phyloP scores from a whole-genome alignment of 2,329 filamentous ascomycete species.

The Cordyceps pruinosa region DNA sequence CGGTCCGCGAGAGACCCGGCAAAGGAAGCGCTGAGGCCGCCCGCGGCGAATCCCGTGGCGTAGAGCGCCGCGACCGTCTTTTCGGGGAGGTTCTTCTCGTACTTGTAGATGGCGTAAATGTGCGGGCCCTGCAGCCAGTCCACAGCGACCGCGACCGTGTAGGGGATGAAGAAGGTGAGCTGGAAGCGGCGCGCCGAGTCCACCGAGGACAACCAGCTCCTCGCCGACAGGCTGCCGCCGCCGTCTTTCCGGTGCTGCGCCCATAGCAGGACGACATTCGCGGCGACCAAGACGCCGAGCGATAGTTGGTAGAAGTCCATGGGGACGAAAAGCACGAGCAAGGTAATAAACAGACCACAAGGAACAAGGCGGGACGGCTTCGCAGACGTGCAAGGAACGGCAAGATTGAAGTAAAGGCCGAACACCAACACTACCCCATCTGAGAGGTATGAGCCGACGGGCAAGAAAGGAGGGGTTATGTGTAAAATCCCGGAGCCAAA shows the following conservation, averaged over 20 bases:
- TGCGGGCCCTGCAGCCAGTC: conserved; percentile 38
- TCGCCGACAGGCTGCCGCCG: neutral
- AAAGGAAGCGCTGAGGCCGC: conserved; percentile 37
- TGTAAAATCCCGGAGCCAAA: no score
- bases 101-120: conserved; percentile 46
- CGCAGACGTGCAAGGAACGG: no score
- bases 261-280: neutral
- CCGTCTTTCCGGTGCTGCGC: neutral
- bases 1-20: conserved; percentile 33
- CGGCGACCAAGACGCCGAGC: neutral
- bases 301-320: conserved; percentile 5
- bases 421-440: no score
- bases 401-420: no score
- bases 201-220: neutral
- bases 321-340: neutral
- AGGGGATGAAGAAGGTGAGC: conserved; percentile 2
- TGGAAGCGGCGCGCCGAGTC: neutral
- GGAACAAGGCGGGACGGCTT: no score
- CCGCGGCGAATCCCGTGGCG: conserved; percentile 41
- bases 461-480: no score
- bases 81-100: conserved; percentile 40
- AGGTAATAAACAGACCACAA: no score
- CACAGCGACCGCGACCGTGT: conserved; percentile 23
- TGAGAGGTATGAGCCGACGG: no score
- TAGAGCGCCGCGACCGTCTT: conserved; percentile 38